phyloP scores from a whole-genome alignment of 352 stramenopile species.

The Pythium dissotocum region DNA sequence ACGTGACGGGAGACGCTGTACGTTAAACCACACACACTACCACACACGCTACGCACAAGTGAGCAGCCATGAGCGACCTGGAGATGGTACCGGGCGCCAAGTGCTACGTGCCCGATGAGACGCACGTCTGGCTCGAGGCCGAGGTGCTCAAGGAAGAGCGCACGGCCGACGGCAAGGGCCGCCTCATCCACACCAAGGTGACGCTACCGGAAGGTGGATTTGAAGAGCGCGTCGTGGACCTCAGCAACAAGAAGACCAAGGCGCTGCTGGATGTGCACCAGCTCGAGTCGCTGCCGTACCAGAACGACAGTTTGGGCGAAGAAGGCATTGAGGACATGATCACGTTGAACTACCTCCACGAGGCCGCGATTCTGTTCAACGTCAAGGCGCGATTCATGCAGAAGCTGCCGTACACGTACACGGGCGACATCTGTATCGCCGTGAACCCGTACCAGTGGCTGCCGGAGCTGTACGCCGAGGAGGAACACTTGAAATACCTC shows the following conservation, averaged over 20 bases:
- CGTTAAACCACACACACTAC: neutral
- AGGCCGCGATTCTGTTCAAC: slow-evolving; percentile 90
- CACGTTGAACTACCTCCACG: slow-evolving; percentile 89
- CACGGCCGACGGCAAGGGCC: slow-evolving; percentile 53
- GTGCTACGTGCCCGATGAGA: slow-evolving; percentile 88
- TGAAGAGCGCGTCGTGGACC: slow-evolving; percentile 72
- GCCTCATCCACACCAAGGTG: slow-evolving; percentile 70
- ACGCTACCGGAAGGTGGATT: slow-evolving; percentile 39
- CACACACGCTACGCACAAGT: slow-evolving; percentile 10
- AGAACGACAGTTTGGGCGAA: slow-evolving; percentile 72
- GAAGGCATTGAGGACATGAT: slow-evolving; percentile 87
- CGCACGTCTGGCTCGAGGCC: slow-evolving; percentile 80
- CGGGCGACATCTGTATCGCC: slow-evolving; percentile 96
- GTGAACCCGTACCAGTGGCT: slow-evolving; percentile 97
- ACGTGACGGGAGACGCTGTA: slow-evolving; percentile 2
- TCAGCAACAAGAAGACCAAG: slow-evolving; percentile 73
- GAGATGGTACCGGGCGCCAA: slow-evolving; percentile 73
- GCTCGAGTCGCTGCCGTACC: slow-evolving; percentile 80
- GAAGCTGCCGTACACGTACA: slow-evolving; percentile 94
- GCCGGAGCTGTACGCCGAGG: slow-evolving; percentile 82
- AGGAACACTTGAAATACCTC: slow-evolving; percentile 76
- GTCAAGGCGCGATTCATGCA: slow-evolving; percentile 82
- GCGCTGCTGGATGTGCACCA: slow-evolving; percentile 68
- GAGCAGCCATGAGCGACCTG: slow-evolving; percentile 28
- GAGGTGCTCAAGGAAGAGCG: slow-evolving; percentile 74